A percentile compares a stretch with the other conserved stretches of the same genome.
Evolutionary conservation across 2,329 filamentous ascomycete species (phyloP).

Genomic region (Penicillium vulpinum): DNA sequence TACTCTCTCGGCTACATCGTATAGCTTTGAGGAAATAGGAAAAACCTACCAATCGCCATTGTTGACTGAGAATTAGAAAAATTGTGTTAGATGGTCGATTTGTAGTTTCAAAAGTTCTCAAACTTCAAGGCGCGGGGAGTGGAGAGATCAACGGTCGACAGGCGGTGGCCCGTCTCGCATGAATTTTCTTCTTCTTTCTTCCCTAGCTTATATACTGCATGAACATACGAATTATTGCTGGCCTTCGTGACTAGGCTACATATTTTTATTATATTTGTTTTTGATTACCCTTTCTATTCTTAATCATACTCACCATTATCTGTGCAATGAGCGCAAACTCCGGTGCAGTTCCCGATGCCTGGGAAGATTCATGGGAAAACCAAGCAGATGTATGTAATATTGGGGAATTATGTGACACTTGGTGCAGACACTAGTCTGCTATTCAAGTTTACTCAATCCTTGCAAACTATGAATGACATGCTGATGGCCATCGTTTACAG

Average conservation of each 20-base stretch:
- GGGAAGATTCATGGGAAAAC: slow-evolving; percentile 89
- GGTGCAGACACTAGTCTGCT: background rate
- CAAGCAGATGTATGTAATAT: slow-evolving; percentile 65
- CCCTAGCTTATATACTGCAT: slow-evolving; percentile 11
- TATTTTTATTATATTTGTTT: background rate
- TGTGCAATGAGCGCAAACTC: slow-evolving; percentile 48
- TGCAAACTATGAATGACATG: background rate
- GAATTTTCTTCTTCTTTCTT: slow-evolving; percentile 24
- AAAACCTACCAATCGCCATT: slow-evolving; percentile 28
- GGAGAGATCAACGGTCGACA: slow-evolving; percentile 19
- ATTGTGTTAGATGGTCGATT: background rate
- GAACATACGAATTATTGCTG: slow-evolving; percentile 16
- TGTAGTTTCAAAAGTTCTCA: background rate
- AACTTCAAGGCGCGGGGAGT: slow-evolving; percentile 5
- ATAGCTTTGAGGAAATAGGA: background rate
- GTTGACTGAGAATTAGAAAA: background rate
- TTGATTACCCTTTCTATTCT: background rate
- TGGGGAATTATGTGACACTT: background rate
- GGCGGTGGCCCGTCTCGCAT: slow-evolving; percentile 21
- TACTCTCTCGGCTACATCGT: background rate
- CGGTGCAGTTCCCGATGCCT: slow-evolving; percentile 68
- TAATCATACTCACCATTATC: background rate
- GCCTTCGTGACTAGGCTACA: background rate
- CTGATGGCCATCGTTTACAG: slow-evolving; percentile 30
- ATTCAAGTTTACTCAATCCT: background rate